Evolutionary conservation across 331 rosid genomes (phyloP).

Genomic region (Malus hybrid): DNA sequence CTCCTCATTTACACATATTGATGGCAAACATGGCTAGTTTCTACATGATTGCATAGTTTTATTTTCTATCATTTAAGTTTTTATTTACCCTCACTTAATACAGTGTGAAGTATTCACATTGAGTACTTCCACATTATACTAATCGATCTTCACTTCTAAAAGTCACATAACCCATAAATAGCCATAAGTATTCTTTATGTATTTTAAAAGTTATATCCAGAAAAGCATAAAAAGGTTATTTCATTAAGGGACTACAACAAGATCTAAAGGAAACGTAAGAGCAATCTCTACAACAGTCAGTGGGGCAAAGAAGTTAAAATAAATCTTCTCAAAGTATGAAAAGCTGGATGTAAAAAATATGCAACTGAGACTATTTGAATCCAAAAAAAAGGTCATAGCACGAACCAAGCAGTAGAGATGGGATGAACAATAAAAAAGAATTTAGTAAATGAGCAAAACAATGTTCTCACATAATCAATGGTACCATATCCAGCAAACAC

Average conservation of each 20-base stretch:
- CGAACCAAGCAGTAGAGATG: background rate
- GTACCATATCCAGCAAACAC: conserved; percentile 75
- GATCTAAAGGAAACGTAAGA: background rate
- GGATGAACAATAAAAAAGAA: background rate
- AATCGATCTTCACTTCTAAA: background rate
- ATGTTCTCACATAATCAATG: conserved; percentile 52
- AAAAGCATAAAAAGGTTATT: background rate
- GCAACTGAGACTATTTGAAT: background rate
- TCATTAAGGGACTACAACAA: background rate
- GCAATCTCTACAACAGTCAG: background rate
- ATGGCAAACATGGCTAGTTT: background rate
- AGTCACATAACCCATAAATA: background rate
- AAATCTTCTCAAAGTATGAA: background rate
- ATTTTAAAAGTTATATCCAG: background rate
- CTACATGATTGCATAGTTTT: background rate
- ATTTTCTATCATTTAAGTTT: background rate
- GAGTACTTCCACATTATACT: background rate
- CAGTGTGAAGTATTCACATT: background rate
- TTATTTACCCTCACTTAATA: background rate
- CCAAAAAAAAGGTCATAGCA: background rate
- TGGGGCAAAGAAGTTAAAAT: background rate
- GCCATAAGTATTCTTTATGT: background rate
- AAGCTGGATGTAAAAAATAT: background rate
- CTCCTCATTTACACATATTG: background rate
- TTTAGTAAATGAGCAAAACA: background rate